phyloP scores from a whole-genome alignment of 768 basidiomycete species.

The Roridomyces roridus region DNA sequence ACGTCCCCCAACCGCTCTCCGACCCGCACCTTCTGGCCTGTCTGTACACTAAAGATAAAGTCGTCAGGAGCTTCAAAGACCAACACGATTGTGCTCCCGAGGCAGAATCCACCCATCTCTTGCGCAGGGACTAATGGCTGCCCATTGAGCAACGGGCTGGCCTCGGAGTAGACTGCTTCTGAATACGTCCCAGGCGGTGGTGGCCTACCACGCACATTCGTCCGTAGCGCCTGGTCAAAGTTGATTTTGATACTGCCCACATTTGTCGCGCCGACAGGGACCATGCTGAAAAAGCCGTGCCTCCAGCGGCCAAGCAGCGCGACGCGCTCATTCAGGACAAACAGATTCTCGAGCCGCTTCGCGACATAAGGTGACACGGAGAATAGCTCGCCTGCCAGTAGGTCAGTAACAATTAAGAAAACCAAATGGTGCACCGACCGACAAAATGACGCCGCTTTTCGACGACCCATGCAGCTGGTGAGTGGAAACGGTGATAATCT shows the following conservation, averaged over 20 bases:
- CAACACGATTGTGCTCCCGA: constrained; percentile 95
- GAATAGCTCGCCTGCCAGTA: constrained; percentile 80
- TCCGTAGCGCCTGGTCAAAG: constrained; percentile 91
- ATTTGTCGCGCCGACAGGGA: constrained; percentile 98
- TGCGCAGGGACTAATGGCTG: constrained; percentile 88
- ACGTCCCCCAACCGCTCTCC: constrained; percentile 82
- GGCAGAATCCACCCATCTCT: constrained; percentile 97
- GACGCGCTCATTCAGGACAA: constrained; percentile 98
- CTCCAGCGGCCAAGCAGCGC: constrained; percentile 94
- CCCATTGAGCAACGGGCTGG: constrained; percentile 82
- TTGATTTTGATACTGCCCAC: constrained; percentile 96
- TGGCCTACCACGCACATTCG: constrained; percentile 78
- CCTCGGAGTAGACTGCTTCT: constrained; percentile 90
- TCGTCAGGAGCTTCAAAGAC: constrained; percentile 92
- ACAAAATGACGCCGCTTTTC: constrained; percentile 95
- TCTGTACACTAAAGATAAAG: constrained; percentile 78
- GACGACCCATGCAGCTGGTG: constrained; percentile 95
- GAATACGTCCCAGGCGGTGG: constrained; percentile 87
- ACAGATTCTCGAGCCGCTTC: constrained; percentile 87
- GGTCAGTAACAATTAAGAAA: background rate
- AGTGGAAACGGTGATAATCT: constrained; percentile 98
- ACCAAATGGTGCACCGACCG: constrained; percentile 52
- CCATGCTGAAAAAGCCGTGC: constrained; percentile 96
- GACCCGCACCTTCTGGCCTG: constrained; percentile 87
- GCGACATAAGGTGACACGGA: constrained; percentile 97